Percentiles rank a stretch among this genome's conserved stretches.
These are phyloP conservation scores for Cryptosporidium andersoni DNA, from an alignment of 169 alveolate species.

Conservation along the genomic window DNA sequence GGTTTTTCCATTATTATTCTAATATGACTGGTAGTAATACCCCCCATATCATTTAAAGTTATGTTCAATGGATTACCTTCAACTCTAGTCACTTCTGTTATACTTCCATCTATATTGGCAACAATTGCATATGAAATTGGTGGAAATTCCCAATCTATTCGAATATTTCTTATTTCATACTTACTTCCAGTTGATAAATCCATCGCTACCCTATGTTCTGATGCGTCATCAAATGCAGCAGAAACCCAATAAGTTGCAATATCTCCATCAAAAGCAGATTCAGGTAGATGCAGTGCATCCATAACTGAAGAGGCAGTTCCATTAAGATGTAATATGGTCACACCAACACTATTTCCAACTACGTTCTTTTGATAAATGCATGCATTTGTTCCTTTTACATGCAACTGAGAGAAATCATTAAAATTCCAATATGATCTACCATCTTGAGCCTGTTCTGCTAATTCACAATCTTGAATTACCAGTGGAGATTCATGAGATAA, in stretches of 20 bases:
- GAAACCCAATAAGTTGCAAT: constrained; percentile 87
- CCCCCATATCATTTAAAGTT: constrained; percentile 50
- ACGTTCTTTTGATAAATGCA: constrained; percentile 87
- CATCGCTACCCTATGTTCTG: constrained; percentile 72
- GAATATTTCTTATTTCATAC: constrained; percentile 53
- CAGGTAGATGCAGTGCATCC: constrained; percentile 77
- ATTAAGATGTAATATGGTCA: constrained; percentile 78
- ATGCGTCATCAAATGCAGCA: constrained; percentile 79
- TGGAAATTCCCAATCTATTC: constrained; percentile 90
- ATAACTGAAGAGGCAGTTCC: constrained; percentile 79
- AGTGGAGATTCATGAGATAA: constrained; percentile 72
- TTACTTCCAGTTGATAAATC: constrained; percentile 38
- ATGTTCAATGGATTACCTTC: constrained; percentile 63
- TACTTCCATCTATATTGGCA: constrained; percentile 80
- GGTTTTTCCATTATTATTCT: constrained; percentile 85
- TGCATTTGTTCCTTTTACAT: constrained; percentile 85
- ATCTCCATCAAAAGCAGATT: constrained; percentile 84
- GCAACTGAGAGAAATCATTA: constrained; percentile 86
- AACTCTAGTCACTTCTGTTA: constrained; percentile 24
- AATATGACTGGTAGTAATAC: constrained; percentile 61
- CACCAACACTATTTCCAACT: constrained; percentile 88
- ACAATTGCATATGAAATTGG: constrained; percentile 84
- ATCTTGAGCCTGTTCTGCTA: constrained; percentile 78
- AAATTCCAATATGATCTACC: constrained; percentile 84
- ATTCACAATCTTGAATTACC: constrained; percentile 71